Evolutionary conservation across 2,329 filamentous ascomycete genomes (phyloP).

Genomic region (Pseudomassariella vexata): DNA sequence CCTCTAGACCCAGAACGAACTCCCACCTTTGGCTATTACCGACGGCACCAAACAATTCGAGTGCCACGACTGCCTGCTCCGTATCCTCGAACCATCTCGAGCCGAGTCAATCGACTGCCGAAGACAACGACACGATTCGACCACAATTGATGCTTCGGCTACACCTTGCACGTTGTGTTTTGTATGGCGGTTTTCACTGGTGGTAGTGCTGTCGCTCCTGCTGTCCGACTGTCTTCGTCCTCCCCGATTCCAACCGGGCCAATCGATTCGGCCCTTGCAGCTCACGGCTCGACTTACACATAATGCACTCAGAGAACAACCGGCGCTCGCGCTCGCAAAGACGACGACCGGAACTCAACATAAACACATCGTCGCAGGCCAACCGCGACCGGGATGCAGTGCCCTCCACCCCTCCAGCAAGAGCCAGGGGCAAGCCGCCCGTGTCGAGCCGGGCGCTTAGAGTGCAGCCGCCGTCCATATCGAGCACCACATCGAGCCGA

Average conservation of each 20-base stretch:
- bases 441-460: conserved; percentile 27
- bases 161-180: too few relatives aligned
- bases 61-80: too few relatives aligned
- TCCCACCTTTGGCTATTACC: too few relatives aligned
- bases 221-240: conserved; percentile 3
- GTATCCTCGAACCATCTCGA: too few relatives aligned
- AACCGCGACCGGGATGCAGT: conserved; percentile 14
- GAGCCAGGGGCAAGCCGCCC: conserved; percentile 25
- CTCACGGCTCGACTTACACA: neutral
- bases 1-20: too few relatives aligned
- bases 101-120: too few relatives aligned
- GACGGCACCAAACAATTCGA: too few relatives aligned
- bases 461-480: conserved; percentile 15
- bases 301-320: conserved; percentile 22
- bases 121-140: too few relatives aligned
- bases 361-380: conserved; percentile 23
- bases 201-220: neutral
- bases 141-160: too few relatives aligned
- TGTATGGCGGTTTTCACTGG: conserved; percentile 3
- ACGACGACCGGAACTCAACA: conserved; percentile 30
- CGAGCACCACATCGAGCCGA: conserved; percentile 11
- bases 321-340: conserved; percentile 19
- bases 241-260: conserved; percentile 1
- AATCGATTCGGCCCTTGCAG: neutral
- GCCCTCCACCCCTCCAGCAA: conserved; percentile 22